These are phyloP conservation scores for Lyophyllum semitale DNA, from an alignment of 768 basidiomycete genomes.

Conservation along the genomic window DNA sequence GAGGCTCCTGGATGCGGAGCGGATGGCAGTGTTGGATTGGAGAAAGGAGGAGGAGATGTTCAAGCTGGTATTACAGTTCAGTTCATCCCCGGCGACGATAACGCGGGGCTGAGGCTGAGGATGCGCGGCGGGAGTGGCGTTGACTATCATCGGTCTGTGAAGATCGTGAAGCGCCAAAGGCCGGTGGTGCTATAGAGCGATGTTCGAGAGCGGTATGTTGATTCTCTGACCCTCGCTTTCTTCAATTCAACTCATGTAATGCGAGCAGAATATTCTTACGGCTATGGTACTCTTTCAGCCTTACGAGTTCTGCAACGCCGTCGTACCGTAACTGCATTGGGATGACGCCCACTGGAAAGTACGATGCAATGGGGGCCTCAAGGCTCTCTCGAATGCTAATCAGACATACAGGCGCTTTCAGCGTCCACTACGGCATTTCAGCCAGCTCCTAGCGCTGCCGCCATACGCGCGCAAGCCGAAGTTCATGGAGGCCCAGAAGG, in stretches of 20 bases:
- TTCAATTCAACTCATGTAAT: not conserved
- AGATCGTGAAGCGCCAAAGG: conserved; percentile 97
- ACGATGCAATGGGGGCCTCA: conserved; percentile 79
- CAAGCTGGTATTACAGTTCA: conserved; percentile 81
- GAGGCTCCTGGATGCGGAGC: conserved; percentile 28
- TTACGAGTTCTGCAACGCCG: conserved; percentile 94
- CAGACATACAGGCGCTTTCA: conserved; percentile 88
- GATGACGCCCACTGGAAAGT: conserved; percentile 84
- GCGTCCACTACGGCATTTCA: conserved; percentile 83
- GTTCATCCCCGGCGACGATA: conserved; percentile 76
- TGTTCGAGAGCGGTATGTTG: conserved; percentile 91
- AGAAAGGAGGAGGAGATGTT: conserved; percentile 81
- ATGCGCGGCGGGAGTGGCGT: conserved; percentile 93
- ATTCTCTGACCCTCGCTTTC: conserved; percentile 1
- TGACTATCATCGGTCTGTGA: conserved; percentile 88
- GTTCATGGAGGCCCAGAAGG: conserved; percentile 70
- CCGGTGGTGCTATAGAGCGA: conserved; percentile 96
- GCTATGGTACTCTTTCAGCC: conserved; percentile 97
- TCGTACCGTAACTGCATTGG: conserved; percentile 85
- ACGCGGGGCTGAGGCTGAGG: conserved; percentile 68
- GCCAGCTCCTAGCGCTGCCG: conserved; percentile 85
- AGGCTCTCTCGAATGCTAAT: conserved; percentile 79
- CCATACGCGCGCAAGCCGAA: conserved; percentile 95
- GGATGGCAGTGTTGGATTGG: conserved; percentile 64
- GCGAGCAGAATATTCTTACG: conserved; percentile 85